A percentile compares a stretch with the other conserved stretches of the same genome.
Evolutionary conservation across 1,284 basidiomycete genomes (phyloP).

Genomic region (Trichosporon inkin): DNA sequence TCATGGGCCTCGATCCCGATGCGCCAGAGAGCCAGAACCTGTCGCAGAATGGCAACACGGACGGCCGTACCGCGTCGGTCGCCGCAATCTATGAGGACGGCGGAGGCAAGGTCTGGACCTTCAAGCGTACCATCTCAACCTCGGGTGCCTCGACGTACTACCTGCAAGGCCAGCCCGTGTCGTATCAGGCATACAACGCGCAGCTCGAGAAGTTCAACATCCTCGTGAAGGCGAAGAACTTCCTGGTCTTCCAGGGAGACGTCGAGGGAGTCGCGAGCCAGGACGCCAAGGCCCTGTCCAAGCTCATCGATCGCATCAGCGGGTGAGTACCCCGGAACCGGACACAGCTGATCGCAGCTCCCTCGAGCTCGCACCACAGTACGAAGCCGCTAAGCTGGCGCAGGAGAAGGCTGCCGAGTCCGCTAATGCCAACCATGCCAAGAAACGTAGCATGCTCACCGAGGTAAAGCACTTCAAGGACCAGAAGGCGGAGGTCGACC

Average conservation of each 20-base stretch:
- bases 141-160: conserved; percentile 83
- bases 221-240: conserved; percentile 98
- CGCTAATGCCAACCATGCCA: conserved; percentile 88
- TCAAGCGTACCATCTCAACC: conserved; percentile 71
- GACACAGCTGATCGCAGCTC: conserved; percentile 52
- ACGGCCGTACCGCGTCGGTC: conserved; percentile 90
- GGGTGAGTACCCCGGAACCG: conserved; percentile 53
- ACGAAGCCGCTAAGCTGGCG: conserved; percentile 79
- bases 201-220: conserved; percentile 86
- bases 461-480: conserved; percentile 98
- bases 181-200: conserved; percentile 78
- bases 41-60: conserved; percentile 54
- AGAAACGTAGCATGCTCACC: conserved; percentile 83
- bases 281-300: conserved; percentile 81
- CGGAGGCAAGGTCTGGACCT: conserved; percentile 75
- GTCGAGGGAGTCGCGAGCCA: conserved; percentile 97
- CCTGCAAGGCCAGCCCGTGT: conserved; percentile 70
- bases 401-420: conserved; percentile 89
- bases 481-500: conserved; percentile 88
- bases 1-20: conserved; percentile 48
- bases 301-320: conserved; percentile 91
- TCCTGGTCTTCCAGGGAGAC: conserved; percentile 99
- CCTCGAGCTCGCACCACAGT: conserved; percentile 79
- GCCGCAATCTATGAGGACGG: conserved; percentile 81
- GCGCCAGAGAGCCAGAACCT: conserved; percentile 38